phyloP scores from a whole-genome alignment of 352 stramenopile genomes.

The Blastocystis sp. region DNA sequence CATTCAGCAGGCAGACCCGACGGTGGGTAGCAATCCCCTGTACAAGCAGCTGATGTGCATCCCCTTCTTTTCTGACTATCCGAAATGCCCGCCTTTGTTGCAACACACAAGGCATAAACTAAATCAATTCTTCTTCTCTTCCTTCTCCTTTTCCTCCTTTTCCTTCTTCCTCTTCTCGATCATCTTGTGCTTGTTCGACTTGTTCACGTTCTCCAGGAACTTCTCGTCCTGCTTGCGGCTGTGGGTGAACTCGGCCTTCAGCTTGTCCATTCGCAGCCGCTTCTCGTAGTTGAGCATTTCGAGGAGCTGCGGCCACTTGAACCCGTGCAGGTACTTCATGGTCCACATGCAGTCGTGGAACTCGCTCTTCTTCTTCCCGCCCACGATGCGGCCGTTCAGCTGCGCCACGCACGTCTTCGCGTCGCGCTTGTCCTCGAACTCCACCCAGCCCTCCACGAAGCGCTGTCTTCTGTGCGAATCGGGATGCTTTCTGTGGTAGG shows the following conservation, averaged over 20 bases:
- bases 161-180: constrained; percentile 80
- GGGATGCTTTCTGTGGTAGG: constrained; percentile 84
- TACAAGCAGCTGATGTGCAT: constrained; percentile 50
- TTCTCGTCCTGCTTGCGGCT: constrained; percentile 82
- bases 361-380: constrained; percentile 88
- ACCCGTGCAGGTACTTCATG: constrained; percentile 96
- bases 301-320: constrained; percentile 96
- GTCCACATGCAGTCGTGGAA: constrained; percentile 98
- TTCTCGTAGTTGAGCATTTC: constrained; percentile 89
- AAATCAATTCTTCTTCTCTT: constrained; percentile 61
- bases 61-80: not conserved
- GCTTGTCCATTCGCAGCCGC: constrained; percentile 81
- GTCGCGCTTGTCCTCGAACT: constrained; percentile 93
- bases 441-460: constrained; percentile 82
- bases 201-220: constrained; percentile 82
- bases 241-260: constrained; percentile 82
- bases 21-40: not conserved
- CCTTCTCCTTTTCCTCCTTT: constrained; percentile 51
- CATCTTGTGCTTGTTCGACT: constrained; percentile 82
- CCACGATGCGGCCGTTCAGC: constrained; percentile 88
- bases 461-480: constrained; percentile 80
- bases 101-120: constrained; percentile 11
- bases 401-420: constrained; percentile 86
- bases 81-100: constrained; percentile 9
- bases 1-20: constrained; percentile 13